Conservation (phyloP, 768 basidiomycete species). For the Lentinula sp. region DNA sequence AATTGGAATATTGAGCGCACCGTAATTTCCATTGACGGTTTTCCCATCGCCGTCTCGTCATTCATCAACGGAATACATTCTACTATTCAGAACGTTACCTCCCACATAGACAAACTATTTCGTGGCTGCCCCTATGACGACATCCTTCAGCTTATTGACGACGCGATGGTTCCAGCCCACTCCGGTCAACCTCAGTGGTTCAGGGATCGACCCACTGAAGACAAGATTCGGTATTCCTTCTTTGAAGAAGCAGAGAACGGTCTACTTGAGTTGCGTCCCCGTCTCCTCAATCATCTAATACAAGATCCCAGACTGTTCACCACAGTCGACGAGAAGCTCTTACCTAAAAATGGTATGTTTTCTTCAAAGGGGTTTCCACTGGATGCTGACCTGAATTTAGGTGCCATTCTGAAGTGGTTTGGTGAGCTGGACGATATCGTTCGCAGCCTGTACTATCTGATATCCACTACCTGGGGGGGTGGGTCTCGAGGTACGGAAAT, state of each 20-base stretch:
- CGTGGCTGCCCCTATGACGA: background rate
- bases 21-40: background rate
- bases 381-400: background rate
- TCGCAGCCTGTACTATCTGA: conserved; percentile 7
- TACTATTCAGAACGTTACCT: background rate
- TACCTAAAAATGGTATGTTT: background rate
- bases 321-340: background rate
- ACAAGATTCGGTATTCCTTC: background rate
- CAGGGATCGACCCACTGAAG: background rate
- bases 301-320: background rate
- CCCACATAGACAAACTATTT: background rate
- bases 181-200: background rate
- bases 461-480: conserved; percentile 10
- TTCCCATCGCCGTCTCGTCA: background rate
- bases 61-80: background rate
- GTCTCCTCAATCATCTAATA: background rate
- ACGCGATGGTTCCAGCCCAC: background rate
- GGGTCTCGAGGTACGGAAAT: conserved; percentile 10
- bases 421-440: conserved; percentile 7
- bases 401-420: background rate
- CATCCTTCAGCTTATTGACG: background rate
- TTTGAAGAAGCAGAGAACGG: background rate
- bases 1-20: background rate
- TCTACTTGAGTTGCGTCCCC: background rate
- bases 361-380: background rate